These are phyloP conservation scores for Trypanosoma avium DNA, from an alignment of 208 protist genomes.

Conservation along the genomic window DNA sequence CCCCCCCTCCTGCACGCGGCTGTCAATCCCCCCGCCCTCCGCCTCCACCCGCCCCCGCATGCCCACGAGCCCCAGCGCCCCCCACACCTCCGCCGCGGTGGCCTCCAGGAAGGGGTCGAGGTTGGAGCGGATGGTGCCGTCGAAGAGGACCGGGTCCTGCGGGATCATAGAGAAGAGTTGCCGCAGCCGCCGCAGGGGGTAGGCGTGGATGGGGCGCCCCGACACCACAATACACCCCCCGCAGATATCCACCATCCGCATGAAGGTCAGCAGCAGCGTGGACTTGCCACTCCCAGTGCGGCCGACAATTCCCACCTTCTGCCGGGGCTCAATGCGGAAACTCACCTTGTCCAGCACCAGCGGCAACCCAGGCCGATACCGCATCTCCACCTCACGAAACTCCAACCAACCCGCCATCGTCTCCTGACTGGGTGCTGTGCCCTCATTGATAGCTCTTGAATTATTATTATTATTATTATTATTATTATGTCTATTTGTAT, in stretches of 20 bases:
- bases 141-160: conserved; percentile 83
- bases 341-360: conserved; percentile 64
- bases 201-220: conserved; percentile 35
- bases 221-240: conserved; percentile 51
- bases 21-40: conserved; percentile 25
- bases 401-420: conserved; percentile 35
- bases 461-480: too few relatives aligned
- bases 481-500: background rate
- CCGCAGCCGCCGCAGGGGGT: conserved; percentile 50
- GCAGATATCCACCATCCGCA: conserved; percentile 68
- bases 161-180: conserved; percentile 79
- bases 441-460: too few relatives aligned
- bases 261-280: conserved; percentile 71
- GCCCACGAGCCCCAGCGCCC: conserved; percentile 49
- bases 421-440: background rate
- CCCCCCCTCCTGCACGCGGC: conserved; percentile 43
- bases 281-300: conserved; percentile 88
- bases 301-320: conserved; percentile 88
- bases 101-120: conserved; percentile 58
- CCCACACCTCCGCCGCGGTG: conserved; percentile 38
- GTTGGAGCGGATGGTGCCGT: conserved; percentile 75
- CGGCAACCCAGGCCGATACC: conserved; percentile 63
- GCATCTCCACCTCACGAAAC: conserved; percentile 66
- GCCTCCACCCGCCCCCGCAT: conserved; percentile 32
- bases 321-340: conserved; percentile 46